phyloP scores from a whole-genome alignment of 2,329 filamentous ascomycete genomes.

The Curvularia verruculosa region DNA sequence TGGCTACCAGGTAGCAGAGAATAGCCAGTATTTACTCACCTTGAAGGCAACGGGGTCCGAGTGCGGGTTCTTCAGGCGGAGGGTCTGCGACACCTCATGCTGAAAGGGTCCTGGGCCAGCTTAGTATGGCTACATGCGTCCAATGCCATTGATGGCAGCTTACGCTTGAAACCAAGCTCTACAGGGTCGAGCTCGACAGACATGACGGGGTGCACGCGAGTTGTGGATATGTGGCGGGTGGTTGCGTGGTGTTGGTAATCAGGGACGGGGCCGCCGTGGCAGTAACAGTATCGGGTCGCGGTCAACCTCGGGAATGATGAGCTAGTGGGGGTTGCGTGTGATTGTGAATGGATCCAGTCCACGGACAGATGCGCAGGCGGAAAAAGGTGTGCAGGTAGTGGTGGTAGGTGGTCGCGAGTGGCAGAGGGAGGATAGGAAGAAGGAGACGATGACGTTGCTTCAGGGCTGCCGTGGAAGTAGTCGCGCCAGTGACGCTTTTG shows the following conservation, averaged over 20 bases:
- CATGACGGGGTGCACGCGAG: conserved; percentile 64
- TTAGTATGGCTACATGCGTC: conserved; percentile 21
- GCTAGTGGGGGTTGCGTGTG: conserved; percentile 10
- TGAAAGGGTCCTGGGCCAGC: conserved; percentile 64
- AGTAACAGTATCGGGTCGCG: conserved; percentile 23
- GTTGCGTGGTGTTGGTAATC: conserved; percentile 41
- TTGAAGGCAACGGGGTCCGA: conserved; percentile 68
- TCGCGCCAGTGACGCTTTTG: conserved; percentile 23
- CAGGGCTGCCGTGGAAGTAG: conserved; percentile 9
- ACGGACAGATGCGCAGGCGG: conserved; percentile 8
- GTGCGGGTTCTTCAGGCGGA: conserved; percentile 65
- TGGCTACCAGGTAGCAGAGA: too few species aligned
- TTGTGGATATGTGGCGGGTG: conserved; percentile 22
- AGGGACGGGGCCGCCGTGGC: conserved; percentile 18
- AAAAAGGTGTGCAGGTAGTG: conserved; percentile 12
- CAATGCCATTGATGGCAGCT: conserved; percentile 40
- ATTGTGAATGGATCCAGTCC: not conserved
- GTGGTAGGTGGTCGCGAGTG: conserved; percentile 16
- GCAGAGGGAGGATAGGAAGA: conserved; percentile 12
- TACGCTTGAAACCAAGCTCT: conserved; percentile 94
- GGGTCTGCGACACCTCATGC: conserved; percentile 66
- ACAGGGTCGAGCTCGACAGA: conserved; percentile 90
- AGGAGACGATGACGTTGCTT: conserved; percentile 26
- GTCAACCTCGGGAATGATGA: conserved; percentile 15
- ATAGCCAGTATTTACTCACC: conserved; percentile 50